Percentiles rank a stretch among this genome's conserved stretches.
phyloP scores from a whole-genome alignment of 805 yeast genomes.

The Nakazawaea ambrosiae region DNA sequence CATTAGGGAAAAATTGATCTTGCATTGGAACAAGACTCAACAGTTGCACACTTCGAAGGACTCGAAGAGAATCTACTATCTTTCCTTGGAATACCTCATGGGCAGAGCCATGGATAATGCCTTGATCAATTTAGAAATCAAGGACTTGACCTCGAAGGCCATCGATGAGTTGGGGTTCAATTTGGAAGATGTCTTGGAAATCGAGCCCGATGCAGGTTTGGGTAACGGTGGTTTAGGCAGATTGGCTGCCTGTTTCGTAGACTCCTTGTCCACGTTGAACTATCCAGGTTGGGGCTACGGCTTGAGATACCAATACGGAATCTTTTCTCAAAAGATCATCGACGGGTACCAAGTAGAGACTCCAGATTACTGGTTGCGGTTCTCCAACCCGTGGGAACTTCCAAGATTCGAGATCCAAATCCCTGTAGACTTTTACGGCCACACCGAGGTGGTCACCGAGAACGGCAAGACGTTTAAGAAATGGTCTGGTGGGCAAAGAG shows the following conservation, averaged over 20 bases:
- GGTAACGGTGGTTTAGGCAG: constrained; percentile 97
- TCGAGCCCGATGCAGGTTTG: constrained; percentile 90
- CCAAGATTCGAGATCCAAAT: constrained; percentile 80
- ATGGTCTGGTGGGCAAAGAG: constrained; percentile 89
- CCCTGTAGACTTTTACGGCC: constrained; percentile 87
- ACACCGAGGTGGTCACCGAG: constrained; percentile 51
- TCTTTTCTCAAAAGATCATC: constrained; percentile 80
- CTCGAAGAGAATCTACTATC: constrained; percentile 79
- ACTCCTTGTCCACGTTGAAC: constrained; percentile 77
- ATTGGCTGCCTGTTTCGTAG: constrained; percentile 90
- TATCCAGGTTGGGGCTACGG: constrained; percentile 98
- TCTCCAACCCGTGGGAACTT: constrained; percentile 91
- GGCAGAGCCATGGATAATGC: constrained; percentile 96
- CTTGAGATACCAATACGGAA: constrained; percentile 87
- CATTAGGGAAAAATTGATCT: constrained; percentile 69
- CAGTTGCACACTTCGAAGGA: constrained; percentile 80
- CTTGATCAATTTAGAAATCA: constrained; percentile 67
- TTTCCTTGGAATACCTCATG: constrained; percentile 86
- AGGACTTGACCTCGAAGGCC: constrained; percentile 49
- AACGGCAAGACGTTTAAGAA: constrained; percentile 51
- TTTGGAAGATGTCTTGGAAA: constrained; percentile 74
- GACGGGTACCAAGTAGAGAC: constrained; percentile 93
- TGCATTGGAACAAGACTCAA: constrained; percentile 92
- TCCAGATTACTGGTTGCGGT: constrained; percentile 91
- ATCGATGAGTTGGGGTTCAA: constrained; percentile 76